These are phyloP conservation scores for Diplogelasinospora grovesii DNA, from an alignment of 495 filamentous ascomycete species.

Conservation along the genomic window DNA sequence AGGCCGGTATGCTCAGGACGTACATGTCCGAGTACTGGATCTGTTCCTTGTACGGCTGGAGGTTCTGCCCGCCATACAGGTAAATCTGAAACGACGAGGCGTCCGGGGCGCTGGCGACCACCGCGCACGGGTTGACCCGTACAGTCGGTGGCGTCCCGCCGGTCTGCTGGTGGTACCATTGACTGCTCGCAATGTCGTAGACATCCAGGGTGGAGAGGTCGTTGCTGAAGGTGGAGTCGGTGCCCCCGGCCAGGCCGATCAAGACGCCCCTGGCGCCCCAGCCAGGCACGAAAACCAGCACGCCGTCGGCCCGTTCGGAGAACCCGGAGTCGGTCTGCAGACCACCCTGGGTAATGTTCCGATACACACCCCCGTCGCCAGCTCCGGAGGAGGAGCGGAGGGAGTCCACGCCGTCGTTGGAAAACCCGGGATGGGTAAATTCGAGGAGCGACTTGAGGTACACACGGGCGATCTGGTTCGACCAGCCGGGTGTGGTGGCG, in stretches of 20 bases:
- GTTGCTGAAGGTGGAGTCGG: slow-evolving; percentile 52
- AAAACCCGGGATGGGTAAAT: slow-evolving; percentile 61
- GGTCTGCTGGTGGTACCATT: slow-evolving; percentile 73
- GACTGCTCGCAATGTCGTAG: slow-evolving; percentile 66
- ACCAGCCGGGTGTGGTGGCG: slow-evolving; percentile 66
- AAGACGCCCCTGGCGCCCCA: slow-evolving; percentile 64
- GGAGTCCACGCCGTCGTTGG: slow-evolving; percentile 49
- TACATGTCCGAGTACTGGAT: slow-evolving; percentile 68
- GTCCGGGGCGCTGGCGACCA: slow-evolving; percentile 62
- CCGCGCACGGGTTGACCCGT: slow-evolving; percentile 69
- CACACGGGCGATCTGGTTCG: slow-evolving; percentile 47
- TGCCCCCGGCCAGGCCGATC: slow-evolving; percentile 64
- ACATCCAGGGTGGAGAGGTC: slow-evolving; percentile 68
- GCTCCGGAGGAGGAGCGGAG: slow-evolving; percentile 45
- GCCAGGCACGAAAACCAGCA: slow-evolving; percentile 63
- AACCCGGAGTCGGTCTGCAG: slow-evolving; percentile 57
- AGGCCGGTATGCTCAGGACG: slow-evolving; percentile 67
- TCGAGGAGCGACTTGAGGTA: slow-evolving; percentile 71
- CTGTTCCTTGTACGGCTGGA: slow-evolving; percentile 48
- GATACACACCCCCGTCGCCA: slow-evolving; percentile 48
- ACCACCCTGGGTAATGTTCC: slow-evolving; percentile 66
- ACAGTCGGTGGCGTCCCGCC: slow-evolving; percentile 54
- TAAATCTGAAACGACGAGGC: slow-evolving; percentile 68
- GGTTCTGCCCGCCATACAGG: slow-evolving; percentile 69
- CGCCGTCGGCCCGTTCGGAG: slow-evolving; percentile 63